These are phyloP conservation scores for Phytophthora sojae DNA, from an alignment of 352 stramenopile genomes.

Conservation along the genomic window DNA sequence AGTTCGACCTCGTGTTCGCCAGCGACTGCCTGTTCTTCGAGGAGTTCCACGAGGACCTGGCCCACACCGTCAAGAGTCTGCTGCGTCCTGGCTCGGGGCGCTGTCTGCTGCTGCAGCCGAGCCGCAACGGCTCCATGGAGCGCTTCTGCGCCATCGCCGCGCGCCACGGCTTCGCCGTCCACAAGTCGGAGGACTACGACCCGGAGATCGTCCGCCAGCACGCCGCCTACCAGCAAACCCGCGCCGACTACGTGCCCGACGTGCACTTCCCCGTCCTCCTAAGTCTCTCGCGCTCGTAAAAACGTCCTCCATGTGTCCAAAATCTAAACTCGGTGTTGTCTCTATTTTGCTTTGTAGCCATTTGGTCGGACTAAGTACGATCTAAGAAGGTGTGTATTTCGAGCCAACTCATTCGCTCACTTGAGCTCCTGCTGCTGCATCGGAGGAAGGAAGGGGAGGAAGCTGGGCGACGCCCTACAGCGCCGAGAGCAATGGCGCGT, in stretches of 20 bases:
- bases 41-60: conserved; percentile 84
- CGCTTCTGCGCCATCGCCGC: conserved; percentile 67
- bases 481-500: conserved; percentile 28
- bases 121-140: conserved; percentile 78
- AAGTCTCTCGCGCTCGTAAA: conserved; percentile 30
- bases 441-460: no score
- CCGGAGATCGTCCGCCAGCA: conserved; percentile 46
- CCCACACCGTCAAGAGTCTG: conserved; percentile 68
- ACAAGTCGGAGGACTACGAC: conserved; percentile 55
- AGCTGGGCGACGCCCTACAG: not conserved
- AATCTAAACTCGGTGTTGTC: conserved; percentile 2
- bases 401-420: conserved; percentile 25
- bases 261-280: conserved; percentile 77
- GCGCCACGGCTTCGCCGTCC: conserved; percentile 45
- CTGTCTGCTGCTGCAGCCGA: conserved; percentile 82
- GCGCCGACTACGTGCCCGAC: conserved; percentile 69
- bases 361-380: conserved; percentile 22
- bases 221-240: conserved; percentile 37
- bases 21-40: conserved; percentile 91
- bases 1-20: conserved; percentile 84
- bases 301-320: conserved; percentile 6
- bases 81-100: conserved; percentile 47
- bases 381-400: conserved; percentile 20
- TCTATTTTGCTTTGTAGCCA: conserved; percentile 24
- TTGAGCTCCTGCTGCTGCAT: conserved; percentile 7